Base-by-base conservation (phyloP, 2,329 filamentous ascomycete species). In the Diaporthe ilicicola region DNA sequence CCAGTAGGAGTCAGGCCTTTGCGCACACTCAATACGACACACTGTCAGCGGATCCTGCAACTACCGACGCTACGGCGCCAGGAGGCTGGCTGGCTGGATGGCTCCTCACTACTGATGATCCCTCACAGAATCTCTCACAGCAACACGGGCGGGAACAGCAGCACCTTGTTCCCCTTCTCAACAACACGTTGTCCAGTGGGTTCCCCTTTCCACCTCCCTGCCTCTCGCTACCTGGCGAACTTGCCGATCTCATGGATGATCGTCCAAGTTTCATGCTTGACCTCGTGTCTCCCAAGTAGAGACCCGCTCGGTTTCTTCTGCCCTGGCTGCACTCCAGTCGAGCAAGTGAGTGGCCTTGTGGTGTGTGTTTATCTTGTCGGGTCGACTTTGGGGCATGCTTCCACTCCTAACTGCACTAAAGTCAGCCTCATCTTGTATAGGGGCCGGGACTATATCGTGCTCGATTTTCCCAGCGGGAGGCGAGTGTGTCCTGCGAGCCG, bases 191-290 rank as follows among this genome's bases (percentile, higher is more conserved):
- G 8, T 22, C 22, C 8, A 19, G 56, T 62, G 27, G 42, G 34
- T 19, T 48, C 19, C 7, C 27, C 13, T 62, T 5, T 22, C 8
- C 56, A 42, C 27, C 19, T 8, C 8, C 42, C 56, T 37, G 39
- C 39, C 29, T 37, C 56, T 62, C 56, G 56, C 56, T 62, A 46
- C 27, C 42, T 24, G 2, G 42, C 4, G 42, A 32, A 22, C 27
- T 9, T 19, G 56, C 24, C 56, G 42, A 62, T 48, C 19, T 12
- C 5, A 10, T 37, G n/a, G 42, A 42, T 27, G 42, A 64, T 50
- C 42, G n/a, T 22, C 59, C 27, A 24, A 64, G 59, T 64, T 24
- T 64, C 59, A 64, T 62, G 34, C 56, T 62, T 32, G 42, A 62
- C 24, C 56, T 34, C 24, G 42, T 62, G 42, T 48, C 56, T 32